Base-by-base conservation (phyloP, 495 filamentous ascomycete species). In the Penicillium flavigenum region DNA sequence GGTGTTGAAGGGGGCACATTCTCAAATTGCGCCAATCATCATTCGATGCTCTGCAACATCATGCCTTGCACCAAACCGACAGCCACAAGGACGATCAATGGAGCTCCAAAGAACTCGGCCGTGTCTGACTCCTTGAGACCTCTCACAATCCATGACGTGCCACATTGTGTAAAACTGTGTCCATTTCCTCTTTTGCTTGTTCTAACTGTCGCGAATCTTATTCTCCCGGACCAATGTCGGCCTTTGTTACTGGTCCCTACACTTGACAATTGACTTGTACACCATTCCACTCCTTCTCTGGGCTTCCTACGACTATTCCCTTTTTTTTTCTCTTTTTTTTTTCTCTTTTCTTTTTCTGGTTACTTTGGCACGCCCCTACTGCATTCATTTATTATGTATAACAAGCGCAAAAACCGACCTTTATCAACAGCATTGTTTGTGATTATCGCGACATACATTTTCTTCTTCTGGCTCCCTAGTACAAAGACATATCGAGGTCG, bases 321-420 rank as follows among this genome's bases (percentile, higher is more conserved):
- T 48, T 20, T 4, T 32, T 31, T 19, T 4, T 20, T 20, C 2
- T 20, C 2, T 19, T 10, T 4, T 20, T 20, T 20, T 20, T 20
- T 19, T 10, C 20, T 24, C 5, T 24, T 5, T 32, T 8, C 0
- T 48, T 31, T 12, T 4, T 19, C 5, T 32, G 27, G 31, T 20
- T n/a, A 9, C 19, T 17, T 48, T 31, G 3, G 8, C 38, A 42
- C 34, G 17, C 36, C 41, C 22, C 46, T 47, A 47, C 27, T 29
- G 62, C 71, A 26, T 53, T 70, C 55, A 26, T 53, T 70, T 51
- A 56, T 65, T 51, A 65, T 76, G 57, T 65, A 72, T 45, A 56
- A 62, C 38, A 70, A 57, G 44, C 65, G 65, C 60, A 65, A 65
- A 47, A 50, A 56, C n/a, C 68, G 62, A 42, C 58, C 59, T 54